A percentile compares a stretch with the other conserved stretches of the same genome.
These are phyloP conservation scores for Castanopsis chinensis DNA, from an alignment of 306 rosid species.

Conservation along the genomic window DNA sequence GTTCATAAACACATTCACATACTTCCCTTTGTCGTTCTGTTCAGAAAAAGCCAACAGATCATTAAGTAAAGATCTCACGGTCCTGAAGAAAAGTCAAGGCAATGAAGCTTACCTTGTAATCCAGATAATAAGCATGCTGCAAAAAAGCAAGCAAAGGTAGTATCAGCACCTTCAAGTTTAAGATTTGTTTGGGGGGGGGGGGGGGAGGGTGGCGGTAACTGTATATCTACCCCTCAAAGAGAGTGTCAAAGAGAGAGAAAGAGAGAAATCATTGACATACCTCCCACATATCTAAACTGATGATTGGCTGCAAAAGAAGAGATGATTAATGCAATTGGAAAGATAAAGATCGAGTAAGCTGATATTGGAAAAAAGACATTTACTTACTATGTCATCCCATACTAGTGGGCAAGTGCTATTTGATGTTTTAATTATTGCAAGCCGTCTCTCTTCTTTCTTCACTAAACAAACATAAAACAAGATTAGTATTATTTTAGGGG, in stretches of 20 bases:
- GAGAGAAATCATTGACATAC: slow-evolving; percentile 39
- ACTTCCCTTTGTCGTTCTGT: slow-evolving; percentile 83
- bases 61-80: slow-evolving; percentile 7
- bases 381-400: slow-evolving; percentile 87
- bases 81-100: slow-evolving; percentile 2
- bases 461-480: slow-evolving; percentile 44
- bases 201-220: not conserved
- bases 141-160: slow-evolving; percentile 18
- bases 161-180: slow-evolving; percentile 29
- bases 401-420: slow-evolving; percentile 79
- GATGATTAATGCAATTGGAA: slow-evolving; percentile 20
- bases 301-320: slow-evolving; percentile 73
- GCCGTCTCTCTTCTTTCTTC: slow-evolving; percentile 77
- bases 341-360: slow-evolving; percentile 11
- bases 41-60: slow-evolving; percentile 17
- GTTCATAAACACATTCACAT: slow-evolving; percentile 68
- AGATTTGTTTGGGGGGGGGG: not conserved
- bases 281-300: slow-evolving; percentile 98
- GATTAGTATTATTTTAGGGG: slow-evolving; percentile 1
- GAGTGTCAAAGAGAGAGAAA: slow-evolving; percentile 15
- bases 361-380: slow-evolving; percentile 3
- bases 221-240: not conserved
- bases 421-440: slow-evolving; percentile 63
- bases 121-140: slow-evolving; percentile 97
- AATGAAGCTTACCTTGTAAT: slow-evolving; percentile 68